phyloP scores from a whole-genome alignment of 352 stramenopile species.

The Phytophthora pinifolia region DNA sequence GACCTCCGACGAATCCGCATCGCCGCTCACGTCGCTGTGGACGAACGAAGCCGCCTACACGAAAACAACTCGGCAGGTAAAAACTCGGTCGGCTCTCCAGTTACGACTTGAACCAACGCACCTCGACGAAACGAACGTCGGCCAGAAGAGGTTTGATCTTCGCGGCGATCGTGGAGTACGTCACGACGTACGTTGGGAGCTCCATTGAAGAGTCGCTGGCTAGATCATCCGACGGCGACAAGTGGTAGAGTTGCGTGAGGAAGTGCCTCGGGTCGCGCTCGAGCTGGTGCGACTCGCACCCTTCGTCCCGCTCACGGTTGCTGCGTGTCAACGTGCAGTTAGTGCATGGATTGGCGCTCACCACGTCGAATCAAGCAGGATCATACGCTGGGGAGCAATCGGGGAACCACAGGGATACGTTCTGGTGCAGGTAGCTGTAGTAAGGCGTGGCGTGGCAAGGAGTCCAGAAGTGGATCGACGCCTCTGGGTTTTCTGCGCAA shows the following conservation, averaged over 20 bases:
- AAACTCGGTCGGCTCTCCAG: background rate
- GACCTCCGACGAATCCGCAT: conserved; percentile 61
- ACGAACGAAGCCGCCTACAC: conserved; percentile 54
- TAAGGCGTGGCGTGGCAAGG: conserved; percentile 86
- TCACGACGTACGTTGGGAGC: conserved; percentile 66
- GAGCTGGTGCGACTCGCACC: conserved; percentile 69
- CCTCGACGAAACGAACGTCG: conserved; percentile 48
- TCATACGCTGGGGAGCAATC: conserved; percentile 78
- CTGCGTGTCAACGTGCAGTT: conserved; percentile 25
- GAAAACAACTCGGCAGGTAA: conserved; percentile 9
- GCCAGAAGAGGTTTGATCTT: conserved; percentile 54
- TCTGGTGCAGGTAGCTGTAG: conserved; percentile 86
- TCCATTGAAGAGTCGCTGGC: conserved; percentile 23
- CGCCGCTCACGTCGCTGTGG: conserved; percentile 71
- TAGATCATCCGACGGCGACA: conserved; percentile 28
- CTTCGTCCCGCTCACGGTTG: conserved; percentile 55
- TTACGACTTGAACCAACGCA: conserved; percentile 19
- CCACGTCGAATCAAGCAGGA: background rate
- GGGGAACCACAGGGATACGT: conserved; percentile 85
- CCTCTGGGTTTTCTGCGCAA: conserved; percentile 32
- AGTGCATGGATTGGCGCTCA: conserved; percentile 2
- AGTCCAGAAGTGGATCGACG: conserved; percentile 85
- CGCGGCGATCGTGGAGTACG: conserved; percentile 53
- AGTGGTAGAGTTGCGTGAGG: conserved; percentile 53
- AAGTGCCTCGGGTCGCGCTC: conserved; percentile 54